Base-by-base conservation (phyloP, 371 early-diverging fungal genomes). In the Cokeromyces recurvatus region DNA sequence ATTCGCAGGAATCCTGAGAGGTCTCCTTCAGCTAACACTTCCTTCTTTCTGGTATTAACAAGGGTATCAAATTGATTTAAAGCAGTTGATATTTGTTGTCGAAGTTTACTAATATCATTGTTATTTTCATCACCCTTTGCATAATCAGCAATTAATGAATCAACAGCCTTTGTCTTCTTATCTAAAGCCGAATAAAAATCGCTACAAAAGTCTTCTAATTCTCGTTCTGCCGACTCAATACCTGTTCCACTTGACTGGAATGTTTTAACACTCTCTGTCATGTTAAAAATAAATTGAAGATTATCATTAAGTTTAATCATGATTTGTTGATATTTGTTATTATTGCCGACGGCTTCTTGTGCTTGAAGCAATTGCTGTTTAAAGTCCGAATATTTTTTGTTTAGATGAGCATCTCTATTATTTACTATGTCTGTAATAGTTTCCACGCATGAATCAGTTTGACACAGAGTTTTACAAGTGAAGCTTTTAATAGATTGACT, bases 11-110 rank as follows among this genome's bases (percentile, higher is more conserved):
- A 66, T 15, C 41, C 57, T 8, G 57, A 52, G 10, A 66, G 45
- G 12, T 63, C 64, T 1, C 53, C 60, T 41, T 72, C 63, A 35
- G 63, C 57, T 10, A 34, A 32, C 0, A 56, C 58, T 46, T 68
- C 53, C 9, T 55, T 53, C 27, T 57, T 60, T 22, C 67, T 71
- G 2, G 44, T 32, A 8, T 50, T 39, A 25, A 77, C 54, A n/a
- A 67, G 14, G 0, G 32, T 9, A 14, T 55, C 39, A 2, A 77
- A 44, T 6, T 59, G 46, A 9, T 34, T 37, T 2, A 62, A 32
- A 5, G 39, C 40, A 24, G 43, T 19, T 11, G 55, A 49, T 2
- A 70, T 36, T 1, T 40, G 42, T 5, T 46, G 25, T 9, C 50
- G 51, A 27, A 67, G 66, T 19, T 48, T 22, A 12, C 49, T 43